phyloP scores from a whole-genome alignment of 75 land plant species.

The Pinus tabuliformis region DNA sequence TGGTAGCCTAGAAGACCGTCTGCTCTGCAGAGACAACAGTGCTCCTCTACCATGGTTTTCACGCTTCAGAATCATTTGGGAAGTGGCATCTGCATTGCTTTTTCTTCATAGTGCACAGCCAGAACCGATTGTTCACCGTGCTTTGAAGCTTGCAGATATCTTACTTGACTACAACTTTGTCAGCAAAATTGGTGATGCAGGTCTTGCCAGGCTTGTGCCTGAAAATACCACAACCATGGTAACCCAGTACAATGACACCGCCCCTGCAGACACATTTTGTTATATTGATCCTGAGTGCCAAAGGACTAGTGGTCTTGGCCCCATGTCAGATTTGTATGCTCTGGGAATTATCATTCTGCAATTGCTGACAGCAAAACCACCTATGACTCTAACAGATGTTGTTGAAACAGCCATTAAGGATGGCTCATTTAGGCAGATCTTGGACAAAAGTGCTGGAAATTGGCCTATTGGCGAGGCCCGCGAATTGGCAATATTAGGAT shows the following conservation, averaged over 20 bases:
- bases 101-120: not conserved
- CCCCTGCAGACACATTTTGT: conserved; percentile 52
- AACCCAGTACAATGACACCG: conserved; percentile 47
- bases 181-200: conserved; percentile 25
- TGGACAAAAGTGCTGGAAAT: conserved; percentile 51
- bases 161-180: conserved; percentile 21
- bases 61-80: conserved; percentile 51
- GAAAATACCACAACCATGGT: conserved; percentile 6
- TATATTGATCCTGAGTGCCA: conserved; percentile 23
- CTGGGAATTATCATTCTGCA: conserved; percentile 25
- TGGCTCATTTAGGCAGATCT: conserved; percentile 1
- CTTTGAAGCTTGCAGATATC: conserved; percentile 43
- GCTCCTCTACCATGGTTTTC: conserved; percentile 61
- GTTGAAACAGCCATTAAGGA: not conserved
- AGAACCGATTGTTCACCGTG: conserved; percentile 32
- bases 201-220: conserved; percentile 53
- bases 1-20: conserved; percentile 47
- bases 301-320: conserved; percentile 16
- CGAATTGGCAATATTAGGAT: conserved; percentile 47
- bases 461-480: conserved; percentile 60
- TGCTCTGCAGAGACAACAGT: conserved; percentile 26
- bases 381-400: conserved; percentile 27
- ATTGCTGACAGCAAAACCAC: conserved; percentile 31
- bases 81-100: not conserved
- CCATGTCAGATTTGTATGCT: conserved; percentile 27